A percentile compares a stretch with the other conserved stretches of the same genome.
Conservation (phyloP, 2,329 filamentous ascomycete genomes). For the Aaosphaeria pasadenensis region DNA sequence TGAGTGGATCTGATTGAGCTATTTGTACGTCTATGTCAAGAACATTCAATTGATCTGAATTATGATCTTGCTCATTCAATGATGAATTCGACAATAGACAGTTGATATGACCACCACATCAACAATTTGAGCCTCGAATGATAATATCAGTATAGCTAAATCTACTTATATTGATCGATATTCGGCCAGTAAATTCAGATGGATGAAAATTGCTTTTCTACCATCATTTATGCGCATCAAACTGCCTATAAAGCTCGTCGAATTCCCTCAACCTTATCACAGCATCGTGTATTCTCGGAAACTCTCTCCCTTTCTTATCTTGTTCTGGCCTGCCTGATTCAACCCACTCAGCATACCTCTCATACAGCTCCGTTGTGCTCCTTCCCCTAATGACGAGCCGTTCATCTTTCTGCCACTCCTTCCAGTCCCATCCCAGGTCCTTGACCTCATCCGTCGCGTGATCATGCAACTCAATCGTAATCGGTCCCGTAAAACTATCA, state of each 20-base stretch:
- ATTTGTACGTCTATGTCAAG: no score
- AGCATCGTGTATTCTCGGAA: constrained; percentile 43
- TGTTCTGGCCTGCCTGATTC: constrained; percentile 8
- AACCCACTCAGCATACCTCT: constrained; percentile 24
- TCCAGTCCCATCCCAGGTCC: constrained; percentile 41
- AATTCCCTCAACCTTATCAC: constrained; percentile 47
- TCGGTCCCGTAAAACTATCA: constrained; percentile 2
- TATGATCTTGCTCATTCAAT: no score
- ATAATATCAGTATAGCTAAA: no score
- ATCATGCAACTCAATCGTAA: constrained; percentile 24
- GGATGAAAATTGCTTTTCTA: no score
- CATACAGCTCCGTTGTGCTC: constrained; percentile 25
- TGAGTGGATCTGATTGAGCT: no score
- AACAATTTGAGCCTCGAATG: no score
- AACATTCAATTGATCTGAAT: no score
- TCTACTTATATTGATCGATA: no score
- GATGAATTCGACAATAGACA: no score
- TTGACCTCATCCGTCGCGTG: constrained; percentile 21
- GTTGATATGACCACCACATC: no score
- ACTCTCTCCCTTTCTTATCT: constrained; percentile 13
- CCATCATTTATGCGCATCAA: constrained; percentile 7
- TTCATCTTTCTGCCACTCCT: constrained; percentile 31
- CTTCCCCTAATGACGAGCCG: constrained; percentile 14
- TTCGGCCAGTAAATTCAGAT: no score
- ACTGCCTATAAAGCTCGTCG: constrained; percentile 11